Base-by-base conservation (phyloP, 345 rosid species). In the Syzygium grande region DNA sequence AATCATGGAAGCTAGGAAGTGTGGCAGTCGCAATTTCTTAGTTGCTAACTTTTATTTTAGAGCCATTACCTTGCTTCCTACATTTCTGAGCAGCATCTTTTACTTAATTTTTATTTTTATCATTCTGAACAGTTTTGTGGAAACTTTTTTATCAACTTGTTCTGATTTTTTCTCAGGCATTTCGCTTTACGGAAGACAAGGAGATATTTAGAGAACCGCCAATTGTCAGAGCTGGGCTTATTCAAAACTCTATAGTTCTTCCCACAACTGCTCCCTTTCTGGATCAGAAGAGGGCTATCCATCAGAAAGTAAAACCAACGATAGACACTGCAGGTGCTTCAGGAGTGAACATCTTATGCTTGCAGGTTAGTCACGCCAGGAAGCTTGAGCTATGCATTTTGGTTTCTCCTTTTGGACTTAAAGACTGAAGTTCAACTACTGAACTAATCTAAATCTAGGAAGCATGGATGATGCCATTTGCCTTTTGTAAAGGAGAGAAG, bases 391-490 rank as follows among this genome's bases (percentile, higher is more conserved):
- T 51, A 34, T 25, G 6, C 46, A 22, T 6, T n/a, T 38, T 34
- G 15, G 58, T 49, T 46, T 58, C 25, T 77, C 9, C 19, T 51
- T 52, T 65, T 53, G 1, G 30, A n/a, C 25, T 84, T 38, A 73
- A 73, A 38, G 80, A 73, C 14, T 34, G 80, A 73, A 73, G 80
- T 38, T 73, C 80, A 21, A 7, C 1, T 73, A 51, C 12, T 51
- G 58, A 58, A 6, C 53, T 43, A 14, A 30, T 7, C 52, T 17
- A 86, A 16, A 65, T 86, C 22, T 59, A 97, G 99, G 99, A 98
- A 94, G 99, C 99, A 86, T 98, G 99, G 99, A 96, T 88, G 77
- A 96, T 96, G 98, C 98, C 99, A 9, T 98, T 96, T 93, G 99
- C 98, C 83, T 98, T 96, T 85, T 98, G 99, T 87, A 95, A 99